phyloP scores from a whole-genome alignment of 1,284 basidiomycete species.

The Leccinum insolens region DNA sequence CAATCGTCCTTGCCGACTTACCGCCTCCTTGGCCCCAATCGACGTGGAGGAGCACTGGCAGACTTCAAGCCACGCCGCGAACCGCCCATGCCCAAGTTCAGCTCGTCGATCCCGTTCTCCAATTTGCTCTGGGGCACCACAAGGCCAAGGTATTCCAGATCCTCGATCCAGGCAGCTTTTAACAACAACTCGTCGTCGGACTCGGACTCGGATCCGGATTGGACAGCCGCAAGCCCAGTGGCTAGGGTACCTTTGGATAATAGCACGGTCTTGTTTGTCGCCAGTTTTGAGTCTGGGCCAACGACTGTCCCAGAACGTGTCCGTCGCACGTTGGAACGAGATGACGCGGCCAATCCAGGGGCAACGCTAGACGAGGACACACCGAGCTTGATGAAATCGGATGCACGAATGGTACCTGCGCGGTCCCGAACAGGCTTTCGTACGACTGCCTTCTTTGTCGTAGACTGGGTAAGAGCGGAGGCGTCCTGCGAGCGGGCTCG shows the following conservation, averaged over 20 bases:
- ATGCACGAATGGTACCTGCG: constrained; percentile 36
- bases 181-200: constrained; percentile 34
- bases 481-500: constrained; percentile 12
- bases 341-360: background rate
- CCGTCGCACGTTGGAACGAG: constrained; percentile 22
- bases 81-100: constrained; percentile 25
- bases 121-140: constrained; percentile 5
- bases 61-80: constrained; percentile 11
- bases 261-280: background rate
- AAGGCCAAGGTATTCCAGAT: constrained; percentile 47
- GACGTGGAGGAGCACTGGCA: constrained; percentile 11
- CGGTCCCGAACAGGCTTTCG: constrained; percentile 22
- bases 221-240: constrained; percentile 1
- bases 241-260: background rate
- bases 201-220: constrained; percentile 13
- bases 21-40: constrained; percentile 14
- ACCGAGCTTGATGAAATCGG: constrained; percentile 22
- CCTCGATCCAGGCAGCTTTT: constrained; percentile 35
- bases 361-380: background rate
- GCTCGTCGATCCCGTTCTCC: constrained; percentile 20
- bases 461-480: background rate
- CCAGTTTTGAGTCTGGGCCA: constrained; percentile 30
- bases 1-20: constrained; percentile 5
- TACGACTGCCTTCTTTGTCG: constrained; percentile 15
- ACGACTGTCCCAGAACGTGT: constrained; percentile 38